Base-by-base conservation (phyloP, 345 rosid species). In the Citrus australasica region DNA sequence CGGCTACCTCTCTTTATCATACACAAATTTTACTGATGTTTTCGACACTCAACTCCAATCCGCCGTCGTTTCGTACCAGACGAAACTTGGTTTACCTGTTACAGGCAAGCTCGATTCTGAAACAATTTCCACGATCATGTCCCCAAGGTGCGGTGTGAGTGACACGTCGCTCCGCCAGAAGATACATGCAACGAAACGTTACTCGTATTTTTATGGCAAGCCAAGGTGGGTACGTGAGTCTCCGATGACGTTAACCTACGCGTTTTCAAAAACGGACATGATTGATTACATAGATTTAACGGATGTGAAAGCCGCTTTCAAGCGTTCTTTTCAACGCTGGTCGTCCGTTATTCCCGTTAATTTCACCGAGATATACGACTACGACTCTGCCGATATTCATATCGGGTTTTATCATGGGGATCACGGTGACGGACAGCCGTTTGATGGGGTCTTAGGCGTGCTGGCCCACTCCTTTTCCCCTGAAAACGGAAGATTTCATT, bases 401-500 rank as follows among this genome's bases (percentile, higher is more conserved):
- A 93, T 95, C 69, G 97, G 94, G 53, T 95, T 94, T 56, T 90
- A 84, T 73, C 19, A 65, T 0, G 85, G 91, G 0, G 92, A 88
- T 64, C 99, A 95, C 80, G 97, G 98, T 8, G 99, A 95, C 64
- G 95, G 99, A 0, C 74, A 89, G 56, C 89, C 99, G 81, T 95
- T 95, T 48, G 98, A 95, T 77, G 98, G 99, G 62, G 97, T 90
- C 21, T 80, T 92, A 9, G 97, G 98, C 38, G 92, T 94, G 33
- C 78, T 93, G 75, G 98, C 89, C 5, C 98, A 95, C 81, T 94
- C 98, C 3, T 95, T 93, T 76, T 89, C 98, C 32, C 99, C 98
- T 42, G 90, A 89, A 73, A 92, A 89, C 73, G 99, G 99, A 73
- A 81, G 93, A 83, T 79, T 93, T 42, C 99, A 93, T 82, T 83